phyloP scores from a whole-genome alignment of 2,329 filamentous ascomycete species.

The Ophiostoma himal-ulmi region DNA sequence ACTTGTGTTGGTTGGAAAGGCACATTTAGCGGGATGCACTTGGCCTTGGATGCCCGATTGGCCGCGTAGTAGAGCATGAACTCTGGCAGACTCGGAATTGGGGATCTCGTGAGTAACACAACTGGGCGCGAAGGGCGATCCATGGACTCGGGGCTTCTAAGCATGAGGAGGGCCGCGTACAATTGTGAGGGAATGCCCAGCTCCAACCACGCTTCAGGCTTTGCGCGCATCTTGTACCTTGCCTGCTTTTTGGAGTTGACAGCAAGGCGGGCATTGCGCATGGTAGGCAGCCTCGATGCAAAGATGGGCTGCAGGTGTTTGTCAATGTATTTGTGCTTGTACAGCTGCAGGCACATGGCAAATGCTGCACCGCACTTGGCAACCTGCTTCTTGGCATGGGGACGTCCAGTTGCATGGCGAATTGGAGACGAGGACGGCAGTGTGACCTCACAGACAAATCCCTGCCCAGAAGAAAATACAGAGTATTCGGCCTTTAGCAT shows the following conservation, averaged over 20 bases:
- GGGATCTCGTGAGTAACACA: constrained; percentile 62
- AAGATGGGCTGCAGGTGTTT: constrained; percentile 68
- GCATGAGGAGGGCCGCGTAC: constrained; percentile 55
- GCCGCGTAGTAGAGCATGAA: constrained; percentile 70
- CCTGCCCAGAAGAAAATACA: constrained; percentile 43
- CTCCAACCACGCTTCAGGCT: constrained; percentile 66
- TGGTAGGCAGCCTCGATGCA: constrained; percentile 63
- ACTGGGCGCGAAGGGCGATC: constrained; percentile 57
- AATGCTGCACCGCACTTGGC: constrained; percentile 90
- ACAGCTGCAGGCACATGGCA: constrained; percentile 66
- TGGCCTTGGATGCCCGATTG: constrained; percentile 53
- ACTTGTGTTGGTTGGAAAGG: constrained; percentile 41
- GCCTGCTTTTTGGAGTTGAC: constrained; percentile 71
- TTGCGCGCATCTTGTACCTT: constrained; percentile 70
- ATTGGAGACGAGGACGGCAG: constrained; percentile 72
- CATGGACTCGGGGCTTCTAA: constrained; percentile 52
- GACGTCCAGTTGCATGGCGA: constrained; percentile 56
- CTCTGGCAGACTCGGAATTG: constrained; percentile 57
- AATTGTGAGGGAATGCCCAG: constrained; percentile 47
- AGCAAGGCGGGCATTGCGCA: constrained; percentile 82
- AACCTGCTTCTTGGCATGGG: constrained; percentile 62
- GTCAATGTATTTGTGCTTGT: constrained; percentile 62
- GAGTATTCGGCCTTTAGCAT: constrained; percentile 52
- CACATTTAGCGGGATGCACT: constrained; percentile 41
- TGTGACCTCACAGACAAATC: constrained; percentile 71